Evolutionary conservation across 2,329 filamentous ascomycete species (phyloP), one percentile per base, ranked within the genome.

Genomic region (Fusarium sp.): DNA sequence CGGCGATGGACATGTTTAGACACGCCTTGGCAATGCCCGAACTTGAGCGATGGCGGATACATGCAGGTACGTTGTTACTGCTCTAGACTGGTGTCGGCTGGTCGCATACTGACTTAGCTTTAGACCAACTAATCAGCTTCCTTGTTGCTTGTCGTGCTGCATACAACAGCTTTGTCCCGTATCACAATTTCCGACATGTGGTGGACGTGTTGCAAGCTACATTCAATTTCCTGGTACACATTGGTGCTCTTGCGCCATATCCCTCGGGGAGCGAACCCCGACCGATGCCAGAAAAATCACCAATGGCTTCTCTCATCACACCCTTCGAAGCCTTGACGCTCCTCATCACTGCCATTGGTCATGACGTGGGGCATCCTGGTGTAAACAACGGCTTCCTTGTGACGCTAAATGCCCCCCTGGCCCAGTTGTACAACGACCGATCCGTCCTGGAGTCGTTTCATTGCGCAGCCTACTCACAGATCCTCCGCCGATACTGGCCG

Each of bases 341-440:
- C 5, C 86, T 99, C 47, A 91, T 98, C 71, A 95, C 95, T 11
- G 96, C 96, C n/a, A 97, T 99, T 76, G 96, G 96, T 44, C 96
- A 99, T 75, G 96, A 99, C 78, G 96, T 98, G 42, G 96, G 96
- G 24, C 96, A 99, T 78, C 96, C 96, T 0, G 96, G 96, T 59
- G 96, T 99, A 76, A 99, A 98, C 83, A 99, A 99, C 78, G 94
- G 95, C 30, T 99, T 99, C 78, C 85, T 99, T 8, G 90, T 97
- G 20, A 94, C 93, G 32, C 87, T 98, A 32, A 97, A 98, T 78
- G 93, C 96, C 20, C 95, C 96, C 3, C 84, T 99, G 29, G 96
- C 96, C 15, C 95, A 98, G 79, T 85, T 98, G 16, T 99, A 98
- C 83, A 98, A 98, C 77, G 96, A 99, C 79, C 92, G 93, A 59